Percentiles rank a stretch among this genome's conserved stretches.
Evolutionary conservation across 2,329 filamentous ascomycete genomes (phyloP).

Genomic region (Madurella mycetomatis): DNA sequence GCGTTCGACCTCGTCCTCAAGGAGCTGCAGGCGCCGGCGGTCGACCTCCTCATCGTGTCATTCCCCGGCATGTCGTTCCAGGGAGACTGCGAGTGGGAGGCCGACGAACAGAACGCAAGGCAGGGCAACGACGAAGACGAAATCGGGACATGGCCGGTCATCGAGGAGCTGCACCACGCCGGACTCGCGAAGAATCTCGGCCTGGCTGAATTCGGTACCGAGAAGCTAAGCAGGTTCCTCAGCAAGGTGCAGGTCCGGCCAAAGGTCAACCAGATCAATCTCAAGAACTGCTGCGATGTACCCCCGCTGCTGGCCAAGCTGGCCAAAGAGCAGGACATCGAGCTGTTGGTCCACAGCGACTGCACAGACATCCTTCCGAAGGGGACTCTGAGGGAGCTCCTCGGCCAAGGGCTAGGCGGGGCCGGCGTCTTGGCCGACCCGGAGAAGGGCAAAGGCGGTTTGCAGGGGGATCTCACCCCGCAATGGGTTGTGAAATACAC

Average conservation of each 20-base stretch:
- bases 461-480: constrained; percentile 74
- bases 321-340: constrained; percentile 77
- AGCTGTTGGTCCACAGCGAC: constrained; percentile 90
- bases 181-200: constrained; percentile 74
- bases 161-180: constrained; percentile 68
- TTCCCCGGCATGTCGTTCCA: constrained; percentile 94
- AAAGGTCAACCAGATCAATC: constrained; percentile 90
- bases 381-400: constrained; percentile 77
- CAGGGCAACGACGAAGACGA: constrained; percentile 66
- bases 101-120: constrained; percentile 55
- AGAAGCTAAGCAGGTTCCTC: constrained; percentile 75
- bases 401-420: constrained; percentile 67
- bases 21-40: constrained; percentile 68
- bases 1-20: constrained; percentile 76
- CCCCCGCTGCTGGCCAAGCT: constrained; percentile 80
- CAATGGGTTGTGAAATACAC: constrained; percentile 98
- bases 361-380: constrained; percentile 85
- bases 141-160: constrained; percentile 61
- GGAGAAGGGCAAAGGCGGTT: constrained; percentile 43
- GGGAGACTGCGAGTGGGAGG: constrained; percentile 80
- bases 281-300: constrained; percentile 92
- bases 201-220: constrained; percentile 84
- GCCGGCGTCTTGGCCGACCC: constrained; percentile 67
- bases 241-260: constrained; percentile 66
- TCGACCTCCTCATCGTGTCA: constrained; percentile 87